A percentile compares a stretch with the other conserved stretches of the same genome.
Evolutionary conservation across 73 alveolate genomes (phyloP).

Genomic region (Paramecium octaurelia): DNA sequence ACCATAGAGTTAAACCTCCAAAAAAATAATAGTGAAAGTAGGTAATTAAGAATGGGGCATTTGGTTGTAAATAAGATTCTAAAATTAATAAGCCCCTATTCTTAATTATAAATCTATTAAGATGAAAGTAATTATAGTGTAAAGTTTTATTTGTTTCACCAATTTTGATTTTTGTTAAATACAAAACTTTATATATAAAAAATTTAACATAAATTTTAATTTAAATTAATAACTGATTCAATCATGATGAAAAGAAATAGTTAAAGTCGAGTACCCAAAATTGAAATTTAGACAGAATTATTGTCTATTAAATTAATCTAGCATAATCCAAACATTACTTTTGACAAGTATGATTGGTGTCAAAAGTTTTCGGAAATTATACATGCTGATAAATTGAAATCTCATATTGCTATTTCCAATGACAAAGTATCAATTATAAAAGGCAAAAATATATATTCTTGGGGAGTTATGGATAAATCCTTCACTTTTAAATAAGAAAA

Average conservation of each 20-base stretch:
- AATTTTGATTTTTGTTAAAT: background rate
- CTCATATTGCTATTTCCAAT: background rate
- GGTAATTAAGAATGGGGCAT: background rate
- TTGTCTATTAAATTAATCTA: background rate
- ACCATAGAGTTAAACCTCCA: background rate
- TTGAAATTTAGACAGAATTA: background rate
- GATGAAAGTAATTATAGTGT: background rate
- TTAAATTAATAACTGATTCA: background rate
- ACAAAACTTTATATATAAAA: background rate
- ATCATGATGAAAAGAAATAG: background rate
- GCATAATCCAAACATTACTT: background rate
- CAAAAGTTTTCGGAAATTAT: background rate
- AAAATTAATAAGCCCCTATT: background rate
- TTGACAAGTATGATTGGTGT: background rate
- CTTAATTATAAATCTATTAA: background rate
- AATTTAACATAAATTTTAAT: background rate
- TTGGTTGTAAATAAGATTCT: background rate
- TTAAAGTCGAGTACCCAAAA: background rate
- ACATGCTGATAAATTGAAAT: background rate
- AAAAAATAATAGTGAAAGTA: background rate
- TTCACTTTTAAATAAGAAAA: background rate
- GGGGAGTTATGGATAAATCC: background rate
- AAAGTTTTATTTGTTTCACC: background rate
- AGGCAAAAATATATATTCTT: background rate
- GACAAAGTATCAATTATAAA: background rate